Evolutionary conservation across 2,329 filamentous ascomycete species (phyloP).

Genomic region (Neofusicoccum cordaticola): DNA sequence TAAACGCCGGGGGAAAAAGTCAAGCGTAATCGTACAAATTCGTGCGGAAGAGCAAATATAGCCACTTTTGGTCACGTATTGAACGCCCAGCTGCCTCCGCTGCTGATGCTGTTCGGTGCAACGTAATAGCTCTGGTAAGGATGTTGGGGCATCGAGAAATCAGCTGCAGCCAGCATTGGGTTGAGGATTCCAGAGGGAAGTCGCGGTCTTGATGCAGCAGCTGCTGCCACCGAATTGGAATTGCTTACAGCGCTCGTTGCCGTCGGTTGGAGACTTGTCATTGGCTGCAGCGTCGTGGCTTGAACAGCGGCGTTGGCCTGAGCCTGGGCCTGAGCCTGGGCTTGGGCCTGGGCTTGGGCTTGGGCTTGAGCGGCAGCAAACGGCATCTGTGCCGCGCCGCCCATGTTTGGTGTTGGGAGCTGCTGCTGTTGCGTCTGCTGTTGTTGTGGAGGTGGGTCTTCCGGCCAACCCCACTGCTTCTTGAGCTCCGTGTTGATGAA

Average conservation of each 20-base stretch:
- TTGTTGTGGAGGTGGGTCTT: constrained; percentile 38
- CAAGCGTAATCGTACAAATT: no score
- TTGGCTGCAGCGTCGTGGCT: constrained; percentile 7
- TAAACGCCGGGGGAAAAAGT: no score
- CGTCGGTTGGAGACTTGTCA: background rate
- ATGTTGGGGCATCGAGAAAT: constrained; percentile 75
- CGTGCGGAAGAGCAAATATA: no score
- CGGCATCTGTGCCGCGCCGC: constrained; percentile 16
- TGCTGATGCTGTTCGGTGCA: constrained; percentile 56
- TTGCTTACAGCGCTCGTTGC: background rate
- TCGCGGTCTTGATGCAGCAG: constrained; percentile 25
- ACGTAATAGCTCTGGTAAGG: constrained; percentile 81
- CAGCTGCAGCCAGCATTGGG: constrained; percentile 67
- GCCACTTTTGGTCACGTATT: background rate
- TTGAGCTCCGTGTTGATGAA: constrained; percentile 72
- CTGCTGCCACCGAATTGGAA: constrained; percentile 20
- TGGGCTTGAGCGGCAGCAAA: constrained; percentile 2
- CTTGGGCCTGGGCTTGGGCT: background rate
- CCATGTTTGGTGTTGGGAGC: constrained; percentile 14
- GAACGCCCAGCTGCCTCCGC: constrained; percentile 5
- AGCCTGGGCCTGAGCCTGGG: background rate
- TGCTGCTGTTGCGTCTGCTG: constrained; percentile 30
- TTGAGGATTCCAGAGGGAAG: constrained; percentile 59
- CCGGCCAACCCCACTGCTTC: constrained; percentile 73
- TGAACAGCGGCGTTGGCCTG: constrained; percentile 1